Conservation (phyloP, 148 eudicot genomes). For the Nyssa sinensis region DNA sequence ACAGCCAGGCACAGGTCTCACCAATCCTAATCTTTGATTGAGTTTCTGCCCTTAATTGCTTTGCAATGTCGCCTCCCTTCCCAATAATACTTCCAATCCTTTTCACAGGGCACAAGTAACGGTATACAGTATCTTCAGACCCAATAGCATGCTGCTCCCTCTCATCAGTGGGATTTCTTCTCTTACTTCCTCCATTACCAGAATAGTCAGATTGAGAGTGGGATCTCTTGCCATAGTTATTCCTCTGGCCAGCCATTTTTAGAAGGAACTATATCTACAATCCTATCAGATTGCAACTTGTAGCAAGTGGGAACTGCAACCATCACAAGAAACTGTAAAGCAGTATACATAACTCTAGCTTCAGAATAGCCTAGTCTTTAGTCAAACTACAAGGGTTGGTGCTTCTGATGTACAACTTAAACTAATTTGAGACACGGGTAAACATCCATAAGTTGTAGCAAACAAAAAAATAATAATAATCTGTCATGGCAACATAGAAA, state of each 20-base stretch:
- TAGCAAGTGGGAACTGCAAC: conserved; percentile 6
- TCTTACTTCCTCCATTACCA: conserved; percentile 62
- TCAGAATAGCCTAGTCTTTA: neutral
- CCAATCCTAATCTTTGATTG: conserved; percentile 77
- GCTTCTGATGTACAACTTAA: neutral
- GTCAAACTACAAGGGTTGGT: neutral
- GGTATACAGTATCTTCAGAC: conserved; percentile 80
- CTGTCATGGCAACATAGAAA: neutral
- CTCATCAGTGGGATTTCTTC: conserved; percentile 69
- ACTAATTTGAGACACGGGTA: neutral
- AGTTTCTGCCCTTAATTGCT: conserved; percentile 75
- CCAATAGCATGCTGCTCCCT: conserved; percentile 57
- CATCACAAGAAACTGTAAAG: neutral
- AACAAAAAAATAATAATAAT: neutral
- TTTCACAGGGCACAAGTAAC: conserved; percentile 77
- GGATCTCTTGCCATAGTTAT: conserved; percentile 64
- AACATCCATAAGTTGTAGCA: neutral
- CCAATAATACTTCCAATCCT: conserved; percentile 96
- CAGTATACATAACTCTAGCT: neutral
- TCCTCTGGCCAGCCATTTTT: conserved; percentile 66
- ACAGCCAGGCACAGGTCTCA: conserved; percentile 79
- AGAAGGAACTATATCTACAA: neutral
- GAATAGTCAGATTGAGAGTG: conserved; percentile 55
- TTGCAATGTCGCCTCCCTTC: conserved; percentile 87
- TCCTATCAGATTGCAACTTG: neutral